A percentile compares a stretch with the other conserved stretches of the same genome.
Evolutionary conservation across 441 rosid genomes (phyloP).

Genomic region (Biscutella laevigata): DNA sequence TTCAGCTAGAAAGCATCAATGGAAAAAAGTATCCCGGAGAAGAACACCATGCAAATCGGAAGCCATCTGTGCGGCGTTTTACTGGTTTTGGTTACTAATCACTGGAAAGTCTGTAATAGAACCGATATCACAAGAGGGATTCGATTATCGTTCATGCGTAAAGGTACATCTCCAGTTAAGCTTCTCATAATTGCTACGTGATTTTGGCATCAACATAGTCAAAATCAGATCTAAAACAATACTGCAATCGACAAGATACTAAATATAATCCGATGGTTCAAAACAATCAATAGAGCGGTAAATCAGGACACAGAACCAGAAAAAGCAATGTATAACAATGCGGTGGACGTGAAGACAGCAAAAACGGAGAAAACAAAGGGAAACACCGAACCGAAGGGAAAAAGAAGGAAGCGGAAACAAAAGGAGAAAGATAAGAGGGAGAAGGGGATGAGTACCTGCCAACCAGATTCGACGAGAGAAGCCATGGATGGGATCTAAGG

Average conservation of each 20-base stretch:
- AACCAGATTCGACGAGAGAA: constrained; percentile 59
- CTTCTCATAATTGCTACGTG: background rate
- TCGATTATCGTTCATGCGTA: background rate
- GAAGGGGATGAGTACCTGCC: constrained; percentile 53
- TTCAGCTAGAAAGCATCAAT: background rate
- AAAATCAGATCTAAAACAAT: constrained; percentile 20
- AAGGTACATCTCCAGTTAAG: no score
- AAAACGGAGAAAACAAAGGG: background rate
- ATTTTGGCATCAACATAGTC: background rate
- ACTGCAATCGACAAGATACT: background rate
- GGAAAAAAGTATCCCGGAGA: background rate
- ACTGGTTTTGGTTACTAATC: background rate
- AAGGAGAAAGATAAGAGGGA: background rate
- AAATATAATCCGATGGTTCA: background rate
- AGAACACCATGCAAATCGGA: background rate
- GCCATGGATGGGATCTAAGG: constrained; percentile 38
- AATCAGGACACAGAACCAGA: no score
- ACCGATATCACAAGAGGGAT: background rate
- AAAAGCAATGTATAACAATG: constrained; percentile 10
- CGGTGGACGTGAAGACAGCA: background rate
- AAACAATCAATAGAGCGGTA: constrained; percentile 6
- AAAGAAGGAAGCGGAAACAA: background rate
- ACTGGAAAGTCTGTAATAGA: background rate
- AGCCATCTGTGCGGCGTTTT: background rate
- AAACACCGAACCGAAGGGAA: background rate